These are phyloP conservation scores for Neoboletus brunneissimus DNA, from an alignment of 768 basidiomycete genomes.

Conservation along the genomic window DNA sequence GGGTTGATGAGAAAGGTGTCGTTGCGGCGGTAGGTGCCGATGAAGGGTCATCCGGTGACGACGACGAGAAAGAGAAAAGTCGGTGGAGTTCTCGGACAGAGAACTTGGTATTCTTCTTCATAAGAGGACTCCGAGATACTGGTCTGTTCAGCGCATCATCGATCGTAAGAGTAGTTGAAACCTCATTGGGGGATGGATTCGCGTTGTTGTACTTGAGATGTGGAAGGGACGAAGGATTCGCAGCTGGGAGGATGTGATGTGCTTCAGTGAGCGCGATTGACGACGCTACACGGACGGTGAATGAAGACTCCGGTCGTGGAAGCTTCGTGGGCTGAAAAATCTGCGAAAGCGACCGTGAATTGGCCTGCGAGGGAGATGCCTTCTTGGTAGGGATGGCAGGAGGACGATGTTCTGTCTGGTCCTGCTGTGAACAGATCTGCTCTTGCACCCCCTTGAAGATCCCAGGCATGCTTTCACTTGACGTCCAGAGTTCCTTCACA, in stretches of 20 bases:
- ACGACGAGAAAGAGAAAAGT: conserved; percentile 29
- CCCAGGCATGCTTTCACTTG: conserved; percentile 26
- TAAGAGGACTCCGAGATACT: conserved; percentile 36
- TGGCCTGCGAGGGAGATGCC: conserved; percentile 25
- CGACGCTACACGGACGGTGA: conserved; percentile 22
- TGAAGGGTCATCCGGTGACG: conserved; percentile 14
- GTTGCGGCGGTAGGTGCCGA: conserved; percentile 2
- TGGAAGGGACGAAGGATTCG: conserved; percentile 10
- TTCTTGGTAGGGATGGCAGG: conserved; percentile 22
- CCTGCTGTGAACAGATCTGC: conserved; percentile 17
- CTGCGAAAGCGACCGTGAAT: conserved; percentile 34
- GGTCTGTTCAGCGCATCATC: conserved; percentile 22
- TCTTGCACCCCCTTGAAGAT: conserved; percentile 28
- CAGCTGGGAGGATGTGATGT: not conserved
- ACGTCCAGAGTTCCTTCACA: conserved; percentile 38
- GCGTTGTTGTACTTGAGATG: conserved; percentile 25
- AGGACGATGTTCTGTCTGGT: conserved; percentile 10
- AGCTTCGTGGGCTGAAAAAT: conserved; percentile 22
- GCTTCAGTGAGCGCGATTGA: conserved; percentile 23
- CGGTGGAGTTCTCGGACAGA: conserved; percentile 38
- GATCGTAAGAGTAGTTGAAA: conserved; percentile 6
- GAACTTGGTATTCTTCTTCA: conserved; percentile 27
- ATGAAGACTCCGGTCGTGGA: conserved; percentile 29
- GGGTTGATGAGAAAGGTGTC: not conserved
- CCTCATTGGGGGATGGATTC: conserved; percentile 19